Percentiles rank a stretch among this genome's conserved stretches.
Evolutionary conservation across 73 alveolate species (phyloP).

Genomic region (Paramecium sonneborni): DNA sequence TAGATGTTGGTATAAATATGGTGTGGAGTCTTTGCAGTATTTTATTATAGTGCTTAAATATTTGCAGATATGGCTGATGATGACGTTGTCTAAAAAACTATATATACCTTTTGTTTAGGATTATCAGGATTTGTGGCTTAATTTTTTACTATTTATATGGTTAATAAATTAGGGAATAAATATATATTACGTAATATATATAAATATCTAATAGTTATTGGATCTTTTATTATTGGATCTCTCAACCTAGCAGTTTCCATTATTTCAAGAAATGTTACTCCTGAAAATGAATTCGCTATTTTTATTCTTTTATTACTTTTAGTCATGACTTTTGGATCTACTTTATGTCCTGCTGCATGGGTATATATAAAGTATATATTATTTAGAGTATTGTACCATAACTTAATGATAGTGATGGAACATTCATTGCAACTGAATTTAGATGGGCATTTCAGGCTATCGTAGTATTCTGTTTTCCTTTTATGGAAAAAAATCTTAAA

Average conservation of each 20-base stretch:
- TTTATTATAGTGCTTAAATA: constrained; percentile 2
- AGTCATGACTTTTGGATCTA: neutral
- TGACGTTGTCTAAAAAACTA: neutral
- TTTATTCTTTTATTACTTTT: neutral
- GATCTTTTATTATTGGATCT: neutral
- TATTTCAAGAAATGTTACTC: neutral
- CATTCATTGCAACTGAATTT: neutral
- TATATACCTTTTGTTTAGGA: neutral
- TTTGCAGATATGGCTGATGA: neutral
- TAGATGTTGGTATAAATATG: constrained; percentile 5
- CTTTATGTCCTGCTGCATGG: constrained; percentile 17
- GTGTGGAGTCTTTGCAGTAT: constrained; percentile 35
- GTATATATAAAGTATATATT: neutral
- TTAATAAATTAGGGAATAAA: neutral
- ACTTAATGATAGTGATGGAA: constrained; percentile 6
- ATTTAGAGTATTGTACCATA: constrained; percentile 30
- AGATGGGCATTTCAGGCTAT: neutral
- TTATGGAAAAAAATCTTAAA: neutral
- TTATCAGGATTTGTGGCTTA: neutral
- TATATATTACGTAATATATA: neutral
- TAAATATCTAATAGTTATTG: neutral
- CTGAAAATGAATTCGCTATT: neutral
- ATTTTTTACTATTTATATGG: neutral
- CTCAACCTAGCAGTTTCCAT: neutral
- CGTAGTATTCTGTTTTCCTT: constrained; percentile 20